Evolutionary conservation across 164 flowering plant genomes (phyloP), one percentile per base, ranked within the genome.

Genomic region (Liquidambar formosana): DNA sequence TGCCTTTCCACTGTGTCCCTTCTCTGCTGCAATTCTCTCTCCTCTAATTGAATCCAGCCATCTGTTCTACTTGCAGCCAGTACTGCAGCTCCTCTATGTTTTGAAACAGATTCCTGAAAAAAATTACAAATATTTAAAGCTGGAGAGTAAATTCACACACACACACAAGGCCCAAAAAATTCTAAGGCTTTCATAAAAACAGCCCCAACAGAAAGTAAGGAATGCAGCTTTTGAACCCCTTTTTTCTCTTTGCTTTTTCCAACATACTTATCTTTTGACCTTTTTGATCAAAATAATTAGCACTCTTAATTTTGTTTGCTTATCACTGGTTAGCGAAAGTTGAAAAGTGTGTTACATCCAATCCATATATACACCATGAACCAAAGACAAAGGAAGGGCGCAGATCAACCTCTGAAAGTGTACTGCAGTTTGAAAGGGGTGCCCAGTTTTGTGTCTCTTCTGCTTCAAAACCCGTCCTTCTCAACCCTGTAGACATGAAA

Each of bases 371-470:
- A 33, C 4, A 33, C 41, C n/a, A n/a, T n/a, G n/a, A n/a, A n/a
- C n/a, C n/a, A n/a, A n/a, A n/a, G n/a, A n/a, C n/a, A n/a, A n/a
- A n/a, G n/a, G 41, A 33, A 33, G 41, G 4, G 6, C 14, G n/a
- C 53, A 60, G 10, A 52, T n/a, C n/a, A 13, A 77, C 78, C 80
- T 75, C 72, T 59, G 71, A 48, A 52, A 23, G 41, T 51, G 47
- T 43, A 61, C 57, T 61, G 78, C 73, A 68, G 62, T 52, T 64
- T 66, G 76, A 75, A 65, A 59, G 48, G 22, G 65, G 53, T 59
- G 19, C 53, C 49, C 73, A 60, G 59, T 60, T 76, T 51, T 66
- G 67, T 23, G 58, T 61, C 60, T 74, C 68, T 58, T 72, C 69
- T 66, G 48, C 51, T 69, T 70, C 76, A 56, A 45, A 46, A 44